Conservation (phyloP, 2,329 filamentous ascomycete genomes). For the Claviceps sp. region DNA sequence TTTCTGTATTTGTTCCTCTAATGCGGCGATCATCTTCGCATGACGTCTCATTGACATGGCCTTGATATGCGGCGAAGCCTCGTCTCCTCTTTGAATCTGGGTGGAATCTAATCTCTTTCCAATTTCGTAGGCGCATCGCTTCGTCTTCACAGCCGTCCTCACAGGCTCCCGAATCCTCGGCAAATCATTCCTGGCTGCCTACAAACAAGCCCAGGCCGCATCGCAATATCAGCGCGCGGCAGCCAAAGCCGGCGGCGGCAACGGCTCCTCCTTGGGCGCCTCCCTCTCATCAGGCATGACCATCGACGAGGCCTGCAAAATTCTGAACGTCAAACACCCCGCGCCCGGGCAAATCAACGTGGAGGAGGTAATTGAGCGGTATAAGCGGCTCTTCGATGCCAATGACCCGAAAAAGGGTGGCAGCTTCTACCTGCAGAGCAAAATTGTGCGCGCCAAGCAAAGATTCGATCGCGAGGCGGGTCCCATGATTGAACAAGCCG, state of each 20-base stretch:
- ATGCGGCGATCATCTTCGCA: not conserved
- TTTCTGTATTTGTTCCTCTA: not conserved
- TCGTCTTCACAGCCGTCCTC: conserved; percentile 77
- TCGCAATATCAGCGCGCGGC: conserved; percentile 68
- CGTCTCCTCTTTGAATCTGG: not conserved
- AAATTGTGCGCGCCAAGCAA: conserved; percentile 82
- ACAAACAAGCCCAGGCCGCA: conserved; percentile 84
- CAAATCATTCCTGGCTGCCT: conserved; percentile 85
- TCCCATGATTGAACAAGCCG: conserved; percentile 55
- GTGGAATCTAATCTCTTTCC: conserved; percentile 8
- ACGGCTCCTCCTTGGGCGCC: conserved; percentile 40
- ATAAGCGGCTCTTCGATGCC: conserved; percentile 87
- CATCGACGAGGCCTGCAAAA: conserved; percentile 92
- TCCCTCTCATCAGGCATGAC: conserved; percentile 59
- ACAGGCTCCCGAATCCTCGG: conserved; percentile 86
- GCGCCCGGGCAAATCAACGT: conserved; percentile 58
- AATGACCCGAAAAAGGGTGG: conserved; percentile 95
- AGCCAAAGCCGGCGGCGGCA: conserved; percentile 44
- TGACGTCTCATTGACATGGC: not conserved
- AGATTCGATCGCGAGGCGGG: conserved; percentile 78
- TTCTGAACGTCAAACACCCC: conserved; percentile 88
- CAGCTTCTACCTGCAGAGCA: conserved; percentile 97
- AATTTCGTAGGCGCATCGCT: conserved; percentile 69
- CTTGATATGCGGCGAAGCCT: too few species aligned
- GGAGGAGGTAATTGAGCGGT: conserved; percentile 68